These are phyloP conservation scores for Asterella californica DNA, from an alignment of 225 moss, liverwort and hornwort species.

Conservation along the genomic window DNA sequence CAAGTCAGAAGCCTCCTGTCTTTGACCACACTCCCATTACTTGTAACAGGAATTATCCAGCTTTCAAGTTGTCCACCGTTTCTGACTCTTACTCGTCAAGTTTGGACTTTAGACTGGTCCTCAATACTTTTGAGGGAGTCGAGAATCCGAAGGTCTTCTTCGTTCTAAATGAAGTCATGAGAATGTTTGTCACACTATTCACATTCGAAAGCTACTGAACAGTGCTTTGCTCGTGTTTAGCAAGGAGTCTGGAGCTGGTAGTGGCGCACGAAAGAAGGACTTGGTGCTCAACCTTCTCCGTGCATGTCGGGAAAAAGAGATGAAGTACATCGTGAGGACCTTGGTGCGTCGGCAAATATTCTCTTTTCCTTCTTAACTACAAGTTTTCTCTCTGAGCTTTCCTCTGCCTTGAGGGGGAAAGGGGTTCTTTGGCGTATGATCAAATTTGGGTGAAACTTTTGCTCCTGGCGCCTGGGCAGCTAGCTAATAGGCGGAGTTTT, in stretches of 20 bases:
- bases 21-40: neutral
- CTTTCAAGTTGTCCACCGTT: neutral
- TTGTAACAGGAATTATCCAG: neutral
- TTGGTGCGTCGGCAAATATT: slow-evolving; percentile 45
- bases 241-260: slow-evolving; percentile 80
- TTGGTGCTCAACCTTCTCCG: slow-evolving; percentile 76
- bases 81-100: neutral
- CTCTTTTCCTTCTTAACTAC: neutral
- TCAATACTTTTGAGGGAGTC: neutral
- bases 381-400: neutral
- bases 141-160: neutral
- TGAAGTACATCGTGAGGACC: slow-evolving; percentile 86
- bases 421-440: no score
- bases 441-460: no score
- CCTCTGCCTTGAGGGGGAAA: no score
- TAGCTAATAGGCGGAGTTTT: no score
- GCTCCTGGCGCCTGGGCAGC: no score
- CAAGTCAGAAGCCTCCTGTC: neutral
- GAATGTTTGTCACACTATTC: neutral
- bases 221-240: slow-evolving; percentile 36
- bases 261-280: slow-evolving; percentile 75
- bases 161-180: neutral
- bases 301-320: slow-evolving; percentile 86
- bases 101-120: neutral
- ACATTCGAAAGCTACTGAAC: neutral